These are phyloP conservation scores for Boechera stricta DNA, from an alignment of 345 rosid species.

Conservation along the genomic window DNA sequence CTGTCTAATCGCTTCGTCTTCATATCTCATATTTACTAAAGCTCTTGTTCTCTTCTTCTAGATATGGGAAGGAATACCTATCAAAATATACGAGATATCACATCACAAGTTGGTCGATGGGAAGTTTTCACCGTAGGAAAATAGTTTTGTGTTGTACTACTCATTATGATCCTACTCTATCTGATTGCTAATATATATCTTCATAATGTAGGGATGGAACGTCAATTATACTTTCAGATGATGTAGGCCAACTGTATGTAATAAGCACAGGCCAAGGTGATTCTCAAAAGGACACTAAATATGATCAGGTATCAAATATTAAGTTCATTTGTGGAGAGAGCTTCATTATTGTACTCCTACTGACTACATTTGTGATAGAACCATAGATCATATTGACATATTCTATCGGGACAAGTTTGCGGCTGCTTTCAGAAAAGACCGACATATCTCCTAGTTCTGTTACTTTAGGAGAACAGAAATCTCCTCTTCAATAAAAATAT, in stretches of 20 bases:
- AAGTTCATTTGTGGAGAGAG: slow-evolving; percentile 4
- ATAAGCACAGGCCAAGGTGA: slow-evolving; percentile 99
- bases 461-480: slow-evolving; percentile 1
- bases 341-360: slow-evolving; percentile 30
- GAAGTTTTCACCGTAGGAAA: slow-evolving; percentile 96
- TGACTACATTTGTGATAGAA: slow-evolving; percentile 1
- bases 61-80: slow-evolving; percentile 99
- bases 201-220: slow-evolving; percentile 81
- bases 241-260: slow-evolving; percentile 93
- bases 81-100: slow-evolving; percentile 84
- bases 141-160: slow-evolving; percentile 8
- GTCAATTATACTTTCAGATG: slow-evolving; percentile 95
- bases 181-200: slow-evolving; percentile 27
- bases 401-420: neutral
- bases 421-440: neutral
- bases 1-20: slow-evolving; percentile 29
- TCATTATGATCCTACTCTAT: slow-evolving; percentile 17
- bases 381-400: neutral
- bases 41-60: slow-evolving; percentile 45
- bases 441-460: slow-evolving; percentile 6
- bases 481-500: neutral
- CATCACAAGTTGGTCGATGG: slow-evolving; percentile 97
- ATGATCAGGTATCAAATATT: slow-evolving; percentile 77
- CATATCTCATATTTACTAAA: slow-evolving; percentile 29
- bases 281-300: slow-evolving; percentile 89